Evolutionary conservation across 148 eudicot species (phyloP).

Genomic region (Camellia sinensis): DNA sequence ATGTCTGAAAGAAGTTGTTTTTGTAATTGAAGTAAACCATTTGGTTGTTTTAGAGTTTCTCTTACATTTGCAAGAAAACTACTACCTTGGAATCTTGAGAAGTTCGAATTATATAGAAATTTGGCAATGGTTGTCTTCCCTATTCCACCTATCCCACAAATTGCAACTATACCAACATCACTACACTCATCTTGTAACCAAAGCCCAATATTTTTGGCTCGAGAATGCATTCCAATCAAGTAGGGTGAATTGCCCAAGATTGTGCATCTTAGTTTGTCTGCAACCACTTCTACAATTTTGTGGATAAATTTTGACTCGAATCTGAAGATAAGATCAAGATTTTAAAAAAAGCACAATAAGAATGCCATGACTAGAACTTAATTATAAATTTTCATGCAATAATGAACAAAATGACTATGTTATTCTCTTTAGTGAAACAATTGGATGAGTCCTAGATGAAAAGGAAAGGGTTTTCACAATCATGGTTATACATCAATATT

Average conservation of each 20-base stretch:
- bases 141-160: background rate
- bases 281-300: background rate
- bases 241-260: background rate
- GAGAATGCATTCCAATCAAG: background rate
- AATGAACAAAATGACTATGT: no score
- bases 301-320: background rate
- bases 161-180: background rate
- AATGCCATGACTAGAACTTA: background rate
- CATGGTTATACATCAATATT: no score
- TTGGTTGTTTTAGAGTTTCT: no score
- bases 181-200: background rate
- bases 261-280: background rate
- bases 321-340: background rate
- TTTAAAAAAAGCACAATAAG: background rate
- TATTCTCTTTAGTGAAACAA: no score
- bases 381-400: no score
- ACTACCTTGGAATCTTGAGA: background rate
- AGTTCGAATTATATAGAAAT: background rate
- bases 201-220: background rate
- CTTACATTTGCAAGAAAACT: background rate
- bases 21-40: no score
- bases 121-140: slow-evolving; percentile 8
- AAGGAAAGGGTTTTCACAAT: no score
- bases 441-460: no score
- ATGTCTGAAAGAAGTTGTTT: background rate